Evolutionary conservation across 1,284 basidiomycete genomes (phyloP).

Genomic region (Ceratobasidium sp.): DNA sequence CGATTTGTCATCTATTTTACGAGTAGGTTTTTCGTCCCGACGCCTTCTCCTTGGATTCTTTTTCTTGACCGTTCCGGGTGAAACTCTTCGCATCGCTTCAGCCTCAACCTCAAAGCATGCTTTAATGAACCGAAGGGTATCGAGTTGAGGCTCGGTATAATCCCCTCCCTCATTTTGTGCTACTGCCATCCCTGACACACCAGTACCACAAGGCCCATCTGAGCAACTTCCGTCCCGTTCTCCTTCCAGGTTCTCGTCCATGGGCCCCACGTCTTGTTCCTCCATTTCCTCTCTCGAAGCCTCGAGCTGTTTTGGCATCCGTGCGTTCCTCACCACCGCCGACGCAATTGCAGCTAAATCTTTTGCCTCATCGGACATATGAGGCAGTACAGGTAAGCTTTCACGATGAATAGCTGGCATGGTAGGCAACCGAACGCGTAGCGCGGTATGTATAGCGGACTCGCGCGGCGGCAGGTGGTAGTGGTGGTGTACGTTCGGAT

Average conservation of each 20-base stretch:
- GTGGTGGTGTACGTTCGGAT: conserved; percentile 46
- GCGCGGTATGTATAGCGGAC: conserved; percentile 56
- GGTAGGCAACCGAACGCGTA: conserved; percentile 63
- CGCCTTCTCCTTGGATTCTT: conserved; percentile 25
- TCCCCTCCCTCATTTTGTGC: background rate
- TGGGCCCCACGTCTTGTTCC: conserved; percentile 7
- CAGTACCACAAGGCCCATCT: background rate
- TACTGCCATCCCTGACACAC: background rate
- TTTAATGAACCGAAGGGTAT: conserved; percentile 57
- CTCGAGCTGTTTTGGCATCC: background rate
- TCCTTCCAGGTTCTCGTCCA: conserved; percentile 20
- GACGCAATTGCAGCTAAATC: conserved; percentile 77
- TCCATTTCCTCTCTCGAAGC: too few species aligned
- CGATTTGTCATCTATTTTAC: background rate
- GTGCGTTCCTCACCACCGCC: conserved; percentile 70
- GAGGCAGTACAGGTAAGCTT: conserved; percentile 72
- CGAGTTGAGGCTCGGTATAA: background rate
- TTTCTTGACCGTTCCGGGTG: conserved; percentile 45
- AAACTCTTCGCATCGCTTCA: conserved; percentile 68
- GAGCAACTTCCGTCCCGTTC: background rate
- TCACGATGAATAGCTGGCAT: conserved; percentile 71
- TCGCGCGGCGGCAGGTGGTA: conserved; percentile 30
- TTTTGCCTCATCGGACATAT: conserved; percentile 74
- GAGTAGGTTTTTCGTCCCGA: conserved; percentile 11
- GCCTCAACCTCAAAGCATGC: conserved; percentile 78